Base-by-base conservation (phyloP, 768 basidiomycete genomes). In the Boletus rufocinnamomeus region DNA sequence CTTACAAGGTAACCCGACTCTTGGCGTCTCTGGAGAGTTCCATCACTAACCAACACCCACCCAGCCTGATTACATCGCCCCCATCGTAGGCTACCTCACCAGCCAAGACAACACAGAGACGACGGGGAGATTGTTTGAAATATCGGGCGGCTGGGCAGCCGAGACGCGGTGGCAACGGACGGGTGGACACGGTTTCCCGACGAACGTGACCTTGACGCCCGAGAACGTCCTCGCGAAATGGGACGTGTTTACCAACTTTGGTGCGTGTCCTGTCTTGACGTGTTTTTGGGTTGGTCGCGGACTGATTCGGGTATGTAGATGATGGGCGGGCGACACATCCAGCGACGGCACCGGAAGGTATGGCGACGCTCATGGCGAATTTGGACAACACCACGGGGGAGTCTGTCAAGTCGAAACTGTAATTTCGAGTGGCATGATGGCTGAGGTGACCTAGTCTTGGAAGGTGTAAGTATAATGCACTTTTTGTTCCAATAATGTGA, bases 81-180 rank as follows among this genome's bases (percentile, higher is more conserved):
- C 97, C 11, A 69, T 98, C 46, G 94, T 97, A 28, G 95, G 94
- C 8, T 98, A 89, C 70, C 81, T 99, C 34, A 87, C 83, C 4
- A 93, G 91, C 69, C 83, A 86, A 73, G 89, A 86, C 54, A 95
- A 96, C 65, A 78, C 80, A 19, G 82, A 86, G 38, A 86, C 85
- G 9, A 83, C 87, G 14, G 91, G 91, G 9, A 76, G 79, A 6
- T 69, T 99, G 50, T 95, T 95, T 72, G 95, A 98, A 72, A 83
- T 94, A 41, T 82, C 82, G 16, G 95, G 91, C 25, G 97, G 96
- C 0, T 98, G 94, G 91, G 89, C 89, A 4, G 92, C 92, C 1
- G 86, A 95, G 72, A 88, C 91, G 34, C 82, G 96, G 57, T 99
- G 96, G 95, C 91, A 98, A 72, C 85, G 93, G 16, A 79, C 93